Conservation (phyloP, 2,329 filamentous ascomycete genomes). For the Xylariaceae sp. region DNA sequence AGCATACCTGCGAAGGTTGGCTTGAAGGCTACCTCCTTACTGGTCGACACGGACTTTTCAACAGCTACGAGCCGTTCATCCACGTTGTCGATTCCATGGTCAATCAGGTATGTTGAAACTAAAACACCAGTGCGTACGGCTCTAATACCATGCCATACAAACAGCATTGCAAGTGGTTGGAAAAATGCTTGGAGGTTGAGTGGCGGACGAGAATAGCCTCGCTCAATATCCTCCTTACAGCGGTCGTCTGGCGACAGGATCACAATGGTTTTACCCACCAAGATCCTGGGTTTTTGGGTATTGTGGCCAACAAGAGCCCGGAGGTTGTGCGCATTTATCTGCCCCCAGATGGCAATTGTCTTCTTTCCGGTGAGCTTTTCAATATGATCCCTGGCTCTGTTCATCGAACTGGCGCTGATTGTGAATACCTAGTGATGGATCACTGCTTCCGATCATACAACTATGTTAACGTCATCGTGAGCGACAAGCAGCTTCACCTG, state of each 20-base stretch:
- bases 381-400: background rate
- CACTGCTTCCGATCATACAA: conserved; percentile 69
- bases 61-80: conserved; percentile 78
- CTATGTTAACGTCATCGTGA: conserved; percentile 76
- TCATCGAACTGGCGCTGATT: background rate
- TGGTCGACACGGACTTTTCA: conserved; percentile 69
- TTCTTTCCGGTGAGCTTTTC: conserved; percentile 47
- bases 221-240: conserved; percentile 72
- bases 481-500: conserved; percentile 73
- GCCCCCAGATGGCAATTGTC: conserved; percentile 71
- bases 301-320: conserved; percentile 73
- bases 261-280: conserved; percentile 82
- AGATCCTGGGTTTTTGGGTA: conserved; percentile 73
- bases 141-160: background rate
- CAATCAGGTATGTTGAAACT: conserved; percentile 50
- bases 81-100: conserved; percentile 83
- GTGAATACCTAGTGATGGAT: conserved; percentile 49
- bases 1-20: conserved; percentile 76
- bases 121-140: background rate
- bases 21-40: conserved; percentile 72
- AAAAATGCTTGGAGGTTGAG: conserved; percentile 73
- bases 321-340: conserved; percentile 77
- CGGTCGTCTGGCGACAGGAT: conserved; percentile 76
- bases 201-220: conserved; percentile 70
- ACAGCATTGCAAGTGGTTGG: conserved; percentile 77